Evolutionary conservation across 208 protist genomes (phyloP).

Genomic region (Trypanosoma brucei): DNA sequence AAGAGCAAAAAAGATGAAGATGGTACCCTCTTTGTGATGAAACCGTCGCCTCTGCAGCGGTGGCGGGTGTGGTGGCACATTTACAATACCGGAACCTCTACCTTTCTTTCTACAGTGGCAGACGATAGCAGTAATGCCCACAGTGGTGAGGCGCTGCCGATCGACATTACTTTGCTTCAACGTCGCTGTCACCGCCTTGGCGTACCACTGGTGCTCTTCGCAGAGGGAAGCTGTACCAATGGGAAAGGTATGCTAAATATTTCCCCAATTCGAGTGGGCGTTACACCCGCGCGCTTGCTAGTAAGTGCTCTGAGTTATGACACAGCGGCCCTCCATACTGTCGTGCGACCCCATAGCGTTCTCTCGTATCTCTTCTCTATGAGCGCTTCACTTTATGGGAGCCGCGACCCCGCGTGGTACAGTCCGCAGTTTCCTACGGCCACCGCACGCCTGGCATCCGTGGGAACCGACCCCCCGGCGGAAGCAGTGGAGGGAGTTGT

Average conservation of each 20-base stretch:
- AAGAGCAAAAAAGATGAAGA: slow-evolving; percentile 1
- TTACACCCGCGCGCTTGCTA: slow-evolving; percentile 12
- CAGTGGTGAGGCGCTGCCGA: background rate
- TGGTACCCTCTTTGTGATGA: slow-evolving; percentile 29
- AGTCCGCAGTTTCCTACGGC: slow-evolving; percentile 57
- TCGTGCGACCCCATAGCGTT: slow-evolving; percentile 32
- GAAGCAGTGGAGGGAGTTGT: background rate
- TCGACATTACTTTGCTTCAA: slow-evolving; percentile 28
- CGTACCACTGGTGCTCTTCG: slow-evolving; percentile 56
- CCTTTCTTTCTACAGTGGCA: slow-evolving; percentile 26
- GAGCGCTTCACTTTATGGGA: slow-evolving; percentile 50
- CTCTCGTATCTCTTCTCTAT: slow-evolving; percentile 34
- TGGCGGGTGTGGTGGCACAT: slow-evolving; percentile 62
- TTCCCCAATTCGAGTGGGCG: slow-evolving; percentile 10
- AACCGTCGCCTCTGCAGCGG: slow-evolving; percentile 55
- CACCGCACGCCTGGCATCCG: slow-evolving; percentile 20
- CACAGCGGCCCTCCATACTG: slow-evolving; percentile 54
- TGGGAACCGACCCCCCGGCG: background rate
- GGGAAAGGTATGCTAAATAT: slow-evolving; percentile 60
- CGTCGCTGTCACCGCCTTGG: slow-evolving; percentile 30
- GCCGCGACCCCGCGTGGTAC: slow-evolving; percentile 37
- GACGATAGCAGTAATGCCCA: slow-evolving; percentile 1
- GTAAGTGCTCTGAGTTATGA: slow-evolving; percentile 48
- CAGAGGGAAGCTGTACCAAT: slow-evolving; percentile 70
- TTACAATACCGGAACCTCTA: slow-evolving; percentile 32